Evolutionary conservation across 139 green algal genomes (phyloP), one percentile per base, ranked within the genome.

Genomic region (Tetraselmis chui): DNA sequence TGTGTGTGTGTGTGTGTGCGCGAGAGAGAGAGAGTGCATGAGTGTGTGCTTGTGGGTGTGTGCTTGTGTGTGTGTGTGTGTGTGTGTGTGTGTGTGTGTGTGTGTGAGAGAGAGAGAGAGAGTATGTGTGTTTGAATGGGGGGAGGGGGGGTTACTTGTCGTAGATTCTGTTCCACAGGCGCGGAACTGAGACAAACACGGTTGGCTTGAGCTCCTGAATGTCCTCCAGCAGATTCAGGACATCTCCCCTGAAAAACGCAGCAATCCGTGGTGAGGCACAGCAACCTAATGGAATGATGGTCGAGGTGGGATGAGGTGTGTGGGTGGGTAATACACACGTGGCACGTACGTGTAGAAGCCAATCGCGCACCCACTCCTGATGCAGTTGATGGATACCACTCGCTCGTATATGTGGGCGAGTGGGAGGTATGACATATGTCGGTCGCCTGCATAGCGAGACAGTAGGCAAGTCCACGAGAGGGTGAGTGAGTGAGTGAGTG

Each of bases 131-230:
- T n/a, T n/a, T n/a, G n/a, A n/a, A n/a, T 67, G 45, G 11, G 45
- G 45, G 45, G 45, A 5, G 45, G 45, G 11, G 45, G 45, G 11
- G 45, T n/a, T 18, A 67, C 45, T 67, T 67, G 90, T 99, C 96
- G 85, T 99, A 97, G 86, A 99, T 98, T 80, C 97, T 91, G 87
- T 98, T 98, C 89, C 91, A 99, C 80, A 99, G 91, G 1, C 97
- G 90, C 0, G 97, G 97, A 78, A 99, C 96, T 31, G 85, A 93
- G 26, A 83, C 84, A 82, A 99, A 98, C 32, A 97, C 83, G 30
- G 92, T 96, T 1, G 94, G 94, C 79, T 86, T 81, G 76, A 95
- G 84, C 80, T 81, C 89, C 30, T 88, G 58, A 5, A 97, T 87
- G 80, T 97, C 93, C 1, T 97, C 93, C 85, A 97, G 86, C 84